A percentile compares a stretch with the other conserved stretches of the same genome.
Evolutionary conservation across 1,284 basidiomycete genomes (phyloP).

Genomic region (Pseudozyma tsukubaensis): DNA sequence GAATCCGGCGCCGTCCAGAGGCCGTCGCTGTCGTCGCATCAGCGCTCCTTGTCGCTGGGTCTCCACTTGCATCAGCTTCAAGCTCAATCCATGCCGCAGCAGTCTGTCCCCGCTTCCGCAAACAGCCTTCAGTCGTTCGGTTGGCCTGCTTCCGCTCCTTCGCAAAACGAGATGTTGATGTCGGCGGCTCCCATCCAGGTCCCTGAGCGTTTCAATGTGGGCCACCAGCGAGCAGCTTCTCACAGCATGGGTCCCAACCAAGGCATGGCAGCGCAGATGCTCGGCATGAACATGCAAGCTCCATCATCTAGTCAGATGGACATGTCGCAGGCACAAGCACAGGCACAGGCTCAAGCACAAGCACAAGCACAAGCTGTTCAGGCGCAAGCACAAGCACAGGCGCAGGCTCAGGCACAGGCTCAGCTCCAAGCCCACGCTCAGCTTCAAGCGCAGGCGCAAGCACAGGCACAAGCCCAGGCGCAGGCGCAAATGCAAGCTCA

Average conservation of each 20-base stretch:
- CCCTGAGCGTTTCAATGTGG: constrained; percentile 12
- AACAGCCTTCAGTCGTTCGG: constrained; percentile 32
- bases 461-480: constrained; percentile 25
- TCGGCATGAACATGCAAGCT: constrained; percentile 32
- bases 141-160: constrained; percentile 33
- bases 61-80: constrained; percentile 42
- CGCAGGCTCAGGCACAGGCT: constrained; percentile 13
- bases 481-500: constrained; percentile 25
- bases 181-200: constrained; percentile 30
- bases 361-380: constrained; percentile 17
- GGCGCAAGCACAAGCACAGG: constrained; percentile 18
- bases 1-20: constrained; percentile 20
- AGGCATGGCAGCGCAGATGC: constrained; percentile 20
- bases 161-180: constrained; percentile 37
- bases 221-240: constrained; percentile 38
- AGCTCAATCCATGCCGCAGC: constrained; percentile 33
- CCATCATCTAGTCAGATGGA: constrained; percentile 12
- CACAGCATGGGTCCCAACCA: constrained; percentile 34
- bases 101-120: constrained; percentile 32
- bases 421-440: constrained; percentile 30
- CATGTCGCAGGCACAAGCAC: constrained; percentile 15
- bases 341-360: constrained; percentile 16
- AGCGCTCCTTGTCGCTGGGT: constrained; percentile 44
- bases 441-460: constrained; percentile 24
- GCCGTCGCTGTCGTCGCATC: constrained; percentile 32